Evolutionary conservation across 2,329 filamentous ascomycete genomes (phyloP), one percentile per base, ranked within the genome.

Genomic region (Clarireedia hainanense): DNA sequence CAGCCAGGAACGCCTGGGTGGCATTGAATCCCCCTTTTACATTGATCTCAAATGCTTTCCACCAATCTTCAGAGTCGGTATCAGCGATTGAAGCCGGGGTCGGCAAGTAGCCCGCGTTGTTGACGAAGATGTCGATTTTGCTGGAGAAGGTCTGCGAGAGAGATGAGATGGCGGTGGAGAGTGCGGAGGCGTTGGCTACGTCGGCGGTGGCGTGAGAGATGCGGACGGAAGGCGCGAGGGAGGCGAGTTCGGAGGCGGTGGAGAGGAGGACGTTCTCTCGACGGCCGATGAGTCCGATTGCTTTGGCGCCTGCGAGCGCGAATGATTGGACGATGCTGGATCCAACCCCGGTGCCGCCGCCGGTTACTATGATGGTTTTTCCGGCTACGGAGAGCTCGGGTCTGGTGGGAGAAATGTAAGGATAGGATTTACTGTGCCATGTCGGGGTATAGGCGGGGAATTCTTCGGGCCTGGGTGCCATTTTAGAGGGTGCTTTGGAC

Each of bases 51-150:
- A 71, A 67, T 37, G 60, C 65, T 0, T 63, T 61, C 15, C 71
- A 62, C 42, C 72, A 71, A 17, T 64, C 60, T 1, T 64, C 63
- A 5, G 61, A 58, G 47, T 69, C 64, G 24, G 64, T 64, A 17
- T 64, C 64, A 17, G 56, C 51, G 12, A 72, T 54, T 9, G 64
- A 45, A 14, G 65, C 64, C 36, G 50, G 57, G 5, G 66, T 66
- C 26, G 69, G 67, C 10, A 67, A 57, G 2, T 61, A 59, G 1
- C 66, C 72, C 0, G 73, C 74, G 55, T 66, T 70, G 57, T 68
- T 69, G 43, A 75, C 65, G 17, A 76, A 59, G 47, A 76, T 63
- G 53, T 75, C 65, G 53, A 75, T 65, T 40, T 40, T 40, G 14
- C 34, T 9, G 23, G 20, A 12, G 27, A 50, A 37, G 14, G 47